These are phyloP conservation scores for Inonotus hispidus DNA, from an alignment of 1,284 basidiomycete genomes.

Conservation along the genomic window DNA sequence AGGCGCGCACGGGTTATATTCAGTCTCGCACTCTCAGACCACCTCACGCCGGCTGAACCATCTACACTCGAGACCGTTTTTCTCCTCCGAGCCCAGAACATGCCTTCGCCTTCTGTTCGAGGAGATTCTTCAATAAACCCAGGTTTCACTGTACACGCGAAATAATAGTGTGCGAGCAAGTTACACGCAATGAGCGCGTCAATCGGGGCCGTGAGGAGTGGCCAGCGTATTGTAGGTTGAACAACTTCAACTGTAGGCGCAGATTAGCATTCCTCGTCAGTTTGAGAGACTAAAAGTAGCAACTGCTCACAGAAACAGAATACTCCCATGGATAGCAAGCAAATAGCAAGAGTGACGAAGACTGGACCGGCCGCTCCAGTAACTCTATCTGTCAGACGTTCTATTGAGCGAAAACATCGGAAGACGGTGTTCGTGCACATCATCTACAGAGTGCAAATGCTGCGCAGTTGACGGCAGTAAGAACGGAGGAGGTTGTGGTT, in stretches of 20 bases:
- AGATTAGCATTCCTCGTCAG: not conserved
- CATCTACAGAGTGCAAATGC: constrained; percentile 29
- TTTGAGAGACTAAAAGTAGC: not conserved
- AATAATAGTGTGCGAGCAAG: constrained; percentile 79
- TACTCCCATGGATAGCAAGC: constrained; percentile 64
- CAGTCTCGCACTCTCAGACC: constrained; percentile 34
- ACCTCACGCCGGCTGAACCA: constrained; percentile 26
- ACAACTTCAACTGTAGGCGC: constrained; percentile 64
- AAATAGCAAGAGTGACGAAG: constrained; percentile 76
- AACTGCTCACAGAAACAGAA: constrained; percentile 75
- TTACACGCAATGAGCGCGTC: constrained; percentile 77
- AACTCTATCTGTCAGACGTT: constrained; percentile 70
- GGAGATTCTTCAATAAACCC: constrained; percentile 62
- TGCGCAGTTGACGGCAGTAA: not conserved
- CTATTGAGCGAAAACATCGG: constrained; percentile 79
- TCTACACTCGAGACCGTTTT: constrained; percentile 25
- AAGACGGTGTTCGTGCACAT: constrained; percentile 63
- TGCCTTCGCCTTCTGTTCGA: constrained; percentile 32
- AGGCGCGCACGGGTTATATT: constrained; percentile 46
- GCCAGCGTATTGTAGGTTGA: constrained; percentile 46
- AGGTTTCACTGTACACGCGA: constrained; percentile 72
- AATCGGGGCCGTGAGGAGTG: constrained; percentile 53
- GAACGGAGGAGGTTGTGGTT: not conserved
- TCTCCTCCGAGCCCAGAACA: constrained; percentile 51
- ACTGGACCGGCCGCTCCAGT: constrained; percentile 89